These are phyloP conservation scores for Phoma herbarum DNA, from an alignment of 2,329 filamentous ascomycete genomes.

Conservation along the genomic window DNA sequence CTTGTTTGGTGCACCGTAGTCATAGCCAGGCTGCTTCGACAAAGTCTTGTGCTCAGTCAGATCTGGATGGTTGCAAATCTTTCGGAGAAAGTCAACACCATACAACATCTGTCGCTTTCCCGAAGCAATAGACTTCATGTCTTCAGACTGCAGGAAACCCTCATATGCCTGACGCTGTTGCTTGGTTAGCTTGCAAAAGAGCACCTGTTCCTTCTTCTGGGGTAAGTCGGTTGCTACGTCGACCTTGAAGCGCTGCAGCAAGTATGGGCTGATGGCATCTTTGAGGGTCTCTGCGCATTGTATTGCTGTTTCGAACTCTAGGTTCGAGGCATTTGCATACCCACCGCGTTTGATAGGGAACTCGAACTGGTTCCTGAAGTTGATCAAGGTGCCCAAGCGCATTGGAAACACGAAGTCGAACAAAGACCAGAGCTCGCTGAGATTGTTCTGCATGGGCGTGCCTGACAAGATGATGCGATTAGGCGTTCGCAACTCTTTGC, in stretches of 20 bases:
- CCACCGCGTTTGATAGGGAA: conserved; percentile 92
- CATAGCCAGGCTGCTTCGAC: conserved; percentile 69
- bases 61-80: conserved; percentile 98
- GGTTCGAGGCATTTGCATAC: conserved; percentile 92
- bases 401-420: conserved; percentile 99
- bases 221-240: conserved; percentile 94
- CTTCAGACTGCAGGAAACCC: conserved; percentile 79
- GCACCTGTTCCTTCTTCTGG: conserved; percentile 93
- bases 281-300: conserved; percentile 95
- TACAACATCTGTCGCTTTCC: conserved; percentile 81
- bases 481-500: conserved; percentile 89
- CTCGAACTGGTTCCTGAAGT: conserved; percentile 91
- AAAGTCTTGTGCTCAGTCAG: conserved; percentile 73
- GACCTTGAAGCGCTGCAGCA: conserved; percentile 89
- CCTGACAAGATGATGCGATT: conserved; percentile 94
- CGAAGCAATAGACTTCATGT: conserved; percentile 82
- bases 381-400: conserved; percentile 89
- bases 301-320: conserved; percentile 93
- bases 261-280: conserved; percentile 90
- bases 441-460: conserved; percentile 96
- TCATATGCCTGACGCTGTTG: conserved; percentile 83
- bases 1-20: conserved; percentile 79
- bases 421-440: conserved; percentile 93
- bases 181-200: conserved; percentile 91
- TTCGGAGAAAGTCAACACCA: conserved; percentile 89